Percentiles rank a stretch among this genome's conserved stretches.
Conservation (phyloP, 179 eudicot genomes). For the Nepenthes alata region DNA sequence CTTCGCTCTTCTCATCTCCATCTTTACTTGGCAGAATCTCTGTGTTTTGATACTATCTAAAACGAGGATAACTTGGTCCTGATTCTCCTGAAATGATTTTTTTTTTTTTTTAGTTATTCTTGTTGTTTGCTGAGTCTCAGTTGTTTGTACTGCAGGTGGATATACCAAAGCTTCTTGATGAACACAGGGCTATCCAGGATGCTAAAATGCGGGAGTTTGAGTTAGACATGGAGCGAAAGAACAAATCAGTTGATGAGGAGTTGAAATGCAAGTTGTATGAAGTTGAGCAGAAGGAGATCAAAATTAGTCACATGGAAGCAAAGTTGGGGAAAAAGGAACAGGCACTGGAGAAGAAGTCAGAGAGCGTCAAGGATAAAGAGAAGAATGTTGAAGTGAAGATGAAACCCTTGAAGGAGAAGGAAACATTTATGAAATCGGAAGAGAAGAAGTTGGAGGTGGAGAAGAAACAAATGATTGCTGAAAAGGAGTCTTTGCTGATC, state of each 20-base stretch:
- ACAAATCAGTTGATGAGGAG: slow-evolving; percentile 49
- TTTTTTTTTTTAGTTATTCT: not conserved
- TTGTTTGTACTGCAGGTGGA: slow-evolving; percentile 35
- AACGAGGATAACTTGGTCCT: not conserved
- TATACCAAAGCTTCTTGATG: slow-evolving; percentile 53
- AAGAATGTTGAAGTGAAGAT: slow-evolving; percentile 46
- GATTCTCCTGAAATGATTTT: not conserved
- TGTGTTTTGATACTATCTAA: no score
- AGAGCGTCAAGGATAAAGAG: slow-evolving; percentile 73
- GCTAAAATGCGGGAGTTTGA: slow-evolving; percentile 46
- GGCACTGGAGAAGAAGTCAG: slow-evolving; percentile 54
- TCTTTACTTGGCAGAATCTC: no score
- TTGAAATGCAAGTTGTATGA: slow-evolving; percentile 28
- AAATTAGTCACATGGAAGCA: slow-evolving; percentile 51
- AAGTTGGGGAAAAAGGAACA: slow-evolving; percentile 55
- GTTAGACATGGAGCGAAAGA: slow-evolving; percentile 48
- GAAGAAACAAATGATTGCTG: slow-evolving; percentile 36
- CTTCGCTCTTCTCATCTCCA: no score
- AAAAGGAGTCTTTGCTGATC: slow-evolving; percentile 32
- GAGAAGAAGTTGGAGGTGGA: slow-evolving; percentile 44
- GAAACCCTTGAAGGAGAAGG: slow-evolving; percentile 51
- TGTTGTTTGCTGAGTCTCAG: not conserved
- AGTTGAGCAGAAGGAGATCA: slow-evolving; percentile 38
- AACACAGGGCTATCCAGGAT: slow-evolving; percentile 43
- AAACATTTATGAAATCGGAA: slow-evolving; percentile 42